These are phyloP conservation scores for Prunus padus DNA, from an alignment of 306 rosid genomes.

Conservation along the genomic window DNA sequence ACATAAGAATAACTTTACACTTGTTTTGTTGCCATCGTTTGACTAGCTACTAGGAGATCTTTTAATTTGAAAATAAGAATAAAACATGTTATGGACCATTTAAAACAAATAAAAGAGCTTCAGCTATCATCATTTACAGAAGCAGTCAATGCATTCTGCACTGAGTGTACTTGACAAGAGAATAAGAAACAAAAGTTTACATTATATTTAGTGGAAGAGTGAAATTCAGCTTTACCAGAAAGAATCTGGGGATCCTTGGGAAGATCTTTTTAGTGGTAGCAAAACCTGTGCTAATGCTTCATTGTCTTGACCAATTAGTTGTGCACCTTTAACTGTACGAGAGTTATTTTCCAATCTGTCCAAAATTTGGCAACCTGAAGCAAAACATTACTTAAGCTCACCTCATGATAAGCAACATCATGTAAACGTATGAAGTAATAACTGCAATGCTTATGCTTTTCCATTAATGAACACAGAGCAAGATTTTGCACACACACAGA, in stretches of 20 bases:
- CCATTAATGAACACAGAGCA: background rate
- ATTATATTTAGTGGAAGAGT: background rate
- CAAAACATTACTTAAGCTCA: background rate
- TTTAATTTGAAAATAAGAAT: too few species aligned
- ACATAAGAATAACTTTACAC: too few species aligned
- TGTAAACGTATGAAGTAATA: slow-evolving; percentile 1
- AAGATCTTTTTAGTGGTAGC: slow-evolving; percentile 65
- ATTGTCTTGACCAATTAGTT: slow-evolving; percentile 67
- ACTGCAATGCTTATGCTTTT: background rate
- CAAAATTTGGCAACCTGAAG: slow-evolving; percentile 62
- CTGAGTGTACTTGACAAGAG: background rate
- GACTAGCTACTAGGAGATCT: too few species aligned
- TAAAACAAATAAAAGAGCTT: too few species aligned
- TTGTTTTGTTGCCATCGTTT: too few species aligned
- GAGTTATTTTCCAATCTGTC: slow-evolving; percentile 79
- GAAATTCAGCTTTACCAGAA: slow-evolving; percentile 48
- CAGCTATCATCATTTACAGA: too few species aligned
- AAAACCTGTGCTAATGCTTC: slow-evolving; percentile 73
- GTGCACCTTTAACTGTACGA: slow-evolving; percentile 80
- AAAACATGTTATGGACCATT: too few species aligned
- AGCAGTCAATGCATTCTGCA: too few species aligned
- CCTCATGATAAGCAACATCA: background rate
- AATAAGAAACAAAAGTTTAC: background rate
- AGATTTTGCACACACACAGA: too few species aligned
- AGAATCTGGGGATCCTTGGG: slow-evolving; percentile 51